Evolutionary conservation across 164 flowering plant genomes (phyloP).

Genomic region (Stephania yunnanensis): DNA sequence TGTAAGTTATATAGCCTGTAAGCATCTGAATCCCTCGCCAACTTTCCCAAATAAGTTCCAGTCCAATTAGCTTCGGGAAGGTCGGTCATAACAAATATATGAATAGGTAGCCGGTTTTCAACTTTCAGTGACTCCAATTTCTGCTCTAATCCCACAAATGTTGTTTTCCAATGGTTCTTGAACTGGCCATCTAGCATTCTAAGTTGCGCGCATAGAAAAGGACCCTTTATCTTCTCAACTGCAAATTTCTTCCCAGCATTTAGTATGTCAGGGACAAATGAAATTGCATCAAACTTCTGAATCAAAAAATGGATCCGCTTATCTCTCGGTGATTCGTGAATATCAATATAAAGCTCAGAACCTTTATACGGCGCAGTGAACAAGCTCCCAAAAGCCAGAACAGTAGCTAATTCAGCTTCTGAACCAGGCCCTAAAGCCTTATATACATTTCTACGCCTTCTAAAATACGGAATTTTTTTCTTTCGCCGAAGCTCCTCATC

Average conservation of each 20-base stretch:
- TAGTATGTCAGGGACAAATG: conserved; percentile 67
- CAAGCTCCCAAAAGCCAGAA: conserved; percentile 86
- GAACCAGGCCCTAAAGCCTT: conserved; percentile 73
- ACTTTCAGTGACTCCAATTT: conserved; percentile 45
- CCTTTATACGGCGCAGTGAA: conserved; percentile 77
- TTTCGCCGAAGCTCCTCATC: conserved; percentile 67
- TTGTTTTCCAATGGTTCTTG: conserved; percentile 83
- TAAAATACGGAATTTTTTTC: conserved; percentile 55
- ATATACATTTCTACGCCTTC: conserved; percentile 65
- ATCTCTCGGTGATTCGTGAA: conserved; percentile 53
- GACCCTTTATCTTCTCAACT: conserved; percentile 44
- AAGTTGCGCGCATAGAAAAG: conserved; percentile 88
- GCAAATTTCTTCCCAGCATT: conserved; percentile 61
- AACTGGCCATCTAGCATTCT: conserved; percentile 95
- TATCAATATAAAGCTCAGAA: conserved; percentile 75
- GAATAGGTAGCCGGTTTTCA: conserved; percentile 38
- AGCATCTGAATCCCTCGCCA: conserved; percentile 40
- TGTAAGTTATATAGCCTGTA: conserved; percentile 51
- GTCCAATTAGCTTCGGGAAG: conserved; percentile 79
- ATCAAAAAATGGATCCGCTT: conserved; percentile 48
- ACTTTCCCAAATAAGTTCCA: conserved; percentile 64
- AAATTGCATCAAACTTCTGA: conserved; percentile 55
- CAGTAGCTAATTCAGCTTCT: conserved; percentile 49
- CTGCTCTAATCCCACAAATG: conserved; percentile 54
- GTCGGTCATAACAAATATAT: conserved; percentile 95